These are phyloP conservation scores for Salix caprea DNA, from an alignment of 345 rosid species.

Conservation along the genomic window DNA sequence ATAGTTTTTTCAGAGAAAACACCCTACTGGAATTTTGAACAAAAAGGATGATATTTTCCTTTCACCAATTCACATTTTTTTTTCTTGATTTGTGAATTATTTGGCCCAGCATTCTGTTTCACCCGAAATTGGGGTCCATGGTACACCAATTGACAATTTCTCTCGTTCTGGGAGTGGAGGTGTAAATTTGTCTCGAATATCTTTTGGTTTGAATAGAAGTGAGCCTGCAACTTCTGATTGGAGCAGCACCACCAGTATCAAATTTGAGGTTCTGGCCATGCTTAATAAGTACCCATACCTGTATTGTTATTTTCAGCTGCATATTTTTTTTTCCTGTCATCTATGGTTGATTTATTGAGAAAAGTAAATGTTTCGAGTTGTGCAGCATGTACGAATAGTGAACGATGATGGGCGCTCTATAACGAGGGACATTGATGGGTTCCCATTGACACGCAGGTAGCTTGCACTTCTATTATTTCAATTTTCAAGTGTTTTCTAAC, in stretches of 20 bases:
- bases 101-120: conserved; percentile 74
- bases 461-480: conserved; percentile 9
- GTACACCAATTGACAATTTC: conserved; percentile 70
- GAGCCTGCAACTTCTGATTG: conserved; percentile 83
- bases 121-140: conserved; percentile 92
- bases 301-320: background rate
- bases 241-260: conserved; percentile 84
- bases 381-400: conserved; percentile 76
- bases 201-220: conserved; percentile 72
- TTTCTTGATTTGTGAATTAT: conserved; percentile 8
- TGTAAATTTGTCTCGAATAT: conserved; percentile 77
- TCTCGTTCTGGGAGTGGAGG: conserved; percentile 87
- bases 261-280: conserved; percentile 60
- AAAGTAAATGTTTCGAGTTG: conserved; percentile 15
- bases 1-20: background rate
- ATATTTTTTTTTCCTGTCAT: background rate
- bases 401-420: conserved; percentile 85
- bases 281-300: conserved; percentile 6
- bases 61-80: background rate
- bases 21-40: background rate
- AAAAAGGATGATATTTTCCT: background rate
- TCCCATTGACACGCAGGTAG: conserved; percentile 89
- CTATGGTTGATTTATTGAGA: background rate
- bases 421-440: conserved; percentile 78
- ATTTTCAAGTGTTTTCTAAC: conserved; percentile 9